A percentile compares a stretch with the other conserved stretches of the same genome.
Evolutionary conservation across 2,329 filamentous ascomycete genomes (phyloP).

Genomic region (Cryphonectria nitschkei): DNA sequence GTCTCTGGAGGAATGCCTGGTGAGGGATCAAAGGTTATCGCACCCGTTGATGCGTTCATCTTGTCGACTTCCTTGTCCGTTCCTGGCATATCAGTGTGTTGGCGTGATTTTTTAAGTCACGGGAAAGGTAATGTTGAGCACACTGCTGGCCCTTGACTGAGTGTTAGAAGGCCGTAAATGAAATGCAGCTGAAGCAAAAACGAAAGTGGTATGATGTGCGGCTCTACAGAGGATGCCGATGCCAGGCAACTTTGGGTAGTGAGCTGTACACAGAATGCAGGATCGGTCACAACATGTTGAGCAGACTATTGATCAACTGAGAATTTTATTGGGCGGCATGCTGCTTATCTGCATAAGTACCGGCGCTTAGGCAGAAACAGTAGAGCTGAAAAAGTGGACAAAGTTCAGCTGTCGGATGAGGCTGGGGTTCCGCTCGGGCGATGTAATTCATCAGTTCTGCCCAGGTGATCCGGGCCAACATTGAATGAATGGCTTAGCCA

Average conservation of each 20-base stretch:
- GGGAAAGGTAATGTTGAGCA: neutral
- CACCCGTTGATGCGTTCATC: neutral
- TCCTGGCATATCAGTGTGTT: neutral
- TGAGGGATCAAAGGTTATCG: neutral
- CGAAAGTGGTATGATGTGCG: neutral
- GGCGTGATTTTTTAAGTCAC: neutral
- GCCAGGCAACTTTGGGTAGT: neutral
- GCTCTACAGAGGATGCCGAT: neutral
- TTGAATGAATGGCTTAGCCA: neutral
- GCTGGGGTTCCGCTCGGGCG: neutral
- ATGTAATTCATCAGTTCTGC: neutral
- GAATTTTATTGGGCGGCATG: neutral
- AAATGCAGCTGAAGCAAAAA: neutral
- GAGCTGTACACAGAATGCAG: neutral
- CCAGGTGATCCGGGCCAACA: neutral
- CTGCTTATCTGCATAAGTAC: neutral
- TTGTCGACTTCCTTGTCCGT: neutral
- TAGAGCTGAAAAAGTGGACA: too few species aligned
- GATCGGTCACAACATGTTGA: neutral
- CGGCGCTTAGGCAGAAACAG: neutral
- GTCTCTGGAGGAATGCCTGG: neutral
- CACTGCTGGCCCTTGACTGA: neutral
- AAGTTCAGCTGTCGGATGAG: neutral
- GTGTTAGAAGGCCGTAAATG: neutral
- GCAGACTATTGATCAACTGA: neutral